Conservation (phyloP, 208 protist genomes). For the Tritrichomonas foetus region DNA sequence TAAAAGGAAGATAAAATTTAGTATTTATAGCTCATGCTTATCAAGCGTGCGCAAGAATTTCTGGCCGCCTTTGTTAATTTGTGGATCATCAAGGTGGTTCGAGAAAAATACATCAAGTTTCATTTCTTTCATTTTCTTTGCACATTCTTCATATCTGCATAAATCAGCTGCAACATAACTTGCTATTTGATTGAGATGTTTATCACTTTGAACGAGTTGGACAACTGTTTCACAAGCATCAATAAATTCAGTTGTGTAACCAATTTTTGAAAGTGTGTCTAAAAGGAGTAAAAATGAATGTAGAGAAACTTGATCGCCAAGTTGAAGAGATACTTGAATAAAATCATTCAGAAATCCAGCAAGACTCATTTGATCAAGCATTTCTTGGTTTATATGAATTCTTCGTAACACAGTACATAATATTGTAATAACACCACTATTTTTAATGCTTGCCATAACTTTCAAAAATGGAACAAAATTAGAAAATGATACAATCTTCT, state of each 20-base stretch:
- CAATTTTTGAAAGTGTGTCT: not conserved
- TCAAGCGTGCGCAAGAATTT: not conserved
- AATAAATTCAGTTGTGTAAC: not conserved
- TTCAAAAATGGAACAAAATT: not conserved
- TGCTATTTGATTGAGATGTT: not conserved
- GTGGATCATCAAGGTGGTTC: not conserved
- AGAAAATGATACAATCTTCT: not conserved
- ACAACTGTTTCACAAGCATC: not conserved
- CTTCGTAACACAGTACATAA: not conserved
- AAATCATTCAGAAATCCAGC: not conserved
- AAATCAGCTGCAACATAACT: conserved; percentile 12
- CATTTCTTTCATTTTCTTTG: not conserved
- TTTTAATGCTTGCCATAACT: not conserved
- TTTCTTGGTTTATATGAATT: not conserved
- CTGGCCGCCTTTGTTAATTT: not conserved
- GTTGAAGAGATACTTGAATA: not conserved
- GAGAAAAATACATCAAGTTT: not conserved
- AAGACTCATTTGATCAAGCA: not conserved
- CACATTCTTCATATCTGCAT: not conserved
- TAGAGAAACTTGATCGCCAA: not conserved
- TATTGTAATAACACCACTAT: not conserved
- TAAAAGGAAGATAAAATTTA: no score
- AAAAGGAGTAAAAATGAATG: not conserved
- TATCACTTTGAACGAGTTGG: not conserved
- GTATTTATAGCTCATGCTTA: no score